Base-by-base conservation (phyloP, 805 yeast species). In the Vanderwaltozyma tropicalis region DNA sequence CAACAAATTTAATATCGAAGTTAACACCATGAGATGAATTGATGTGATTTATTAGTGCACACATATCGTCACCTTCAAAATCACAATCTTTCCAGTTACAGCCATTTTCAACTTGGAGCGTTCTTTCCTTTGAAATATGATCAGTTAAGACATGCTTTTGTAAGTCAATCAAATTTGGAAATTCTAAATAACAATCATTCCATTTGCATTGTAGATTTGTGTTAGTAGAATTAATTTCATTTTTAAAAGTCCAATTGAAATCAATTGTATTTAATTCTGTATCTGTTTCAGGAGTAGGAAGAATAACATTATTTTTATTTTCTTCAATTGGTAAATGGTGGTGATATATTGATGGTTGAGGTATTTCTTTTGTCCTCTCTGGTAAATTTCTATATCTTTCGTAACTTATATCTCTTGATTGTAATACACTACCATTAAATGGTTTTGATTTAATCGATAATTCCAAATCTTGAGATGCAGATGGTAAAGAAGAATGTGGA, bases 31-130 rank as follows among this genome's bases (percentile, higher is more conserved):
- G 80, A 7, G 50, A 49, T 1, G 62, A 56, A 35, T 74, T 72
- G 34, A 78, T 62, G 59, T 86, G 95, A 30, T 68, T 63, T 10
- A 82, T 58, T 22, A 87, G 61, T 5, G 69, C 54, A 22, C 74
- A 64, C 33, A 79, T 52, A 47, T 76, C 76, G 14, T 61, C 53
- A 21, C 80, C 68, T 16, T 64, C 63, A 52, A 68, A 83, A 31
- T 70, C 62, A 67, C 96, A 87, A 38, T 76, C 69, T 39, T 66
- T 61, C 95, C 95, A 86, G 50, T 78, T 85, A 62, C 96, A 87
- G n/a, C 34, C 33, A 5, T 16, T 13, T 4, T 27, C 12, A 4
- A 4, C 26, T 4, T n/a, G n/a, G n/a, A n/a, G n/a, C n/a, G n/a
- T 10, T 3, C 8, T 10, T 30, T 55, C 56, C 2, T 57, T 50